Evolutionary conservation across 306 rosid genomes (phyloP), one percentile per base, ranked within the genome.

Genomic region (Abrus precatorius): DNA sequence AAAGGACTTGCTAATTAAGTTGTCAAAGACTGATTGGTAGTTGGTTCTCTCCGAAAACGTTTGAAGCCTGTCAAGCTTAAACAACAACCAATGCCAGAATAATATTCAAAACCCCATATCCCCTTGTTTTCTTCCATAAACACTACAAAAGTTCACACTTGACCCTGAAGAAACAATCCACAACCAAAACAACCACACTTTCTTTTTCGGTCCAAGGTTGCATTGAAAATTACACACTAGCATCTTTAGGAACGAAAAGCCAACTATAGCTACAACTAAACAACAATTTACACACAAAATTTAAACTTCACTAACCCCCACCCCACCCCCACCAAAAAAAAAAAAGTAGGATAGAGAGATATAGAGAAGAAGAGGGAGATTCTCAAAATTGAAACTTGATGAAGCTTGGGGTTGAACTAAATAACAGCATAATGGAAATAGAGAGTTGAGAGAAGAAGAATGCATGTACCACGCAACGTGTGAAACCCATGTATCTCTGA

Each of bases 401-500:
- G n/a, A 59, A 49, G 76, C 36, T 76, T 30, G 59, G 56, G 52
- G 49, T 30, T 71, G 8, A 62, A 70, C 66, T 34, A 65, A 68
- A 59, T 2, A 55, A 12, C 4, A 32, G 74, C 69, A 77, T 0
- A 53, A 36, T 2, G 5, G 28, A 76, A 47, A 29, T 2, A 62
- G 33, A 44, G 1, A 27, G 3, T 9, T 1, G 28, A 6, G 9
- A 45, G n/a, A 10, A 12, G 40, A 30, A 38, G 5, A 33, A 49
- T 70, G 34, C 47, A 75, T 5, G 57, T 80, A 93, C 99, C 98
- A 53, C 74, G 88, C 90, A 89, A 55, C 27, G 97, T 90, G 87
- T 86, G 98, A 81, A 96, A 96, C 6, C 99, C 99, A 93, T 93
- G 99, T 84, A 96, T 93, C 80, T 96, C 97, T 3, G 98, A 52